Evolutionary conservation across 208 protist genomes (phyloP).

Genomic region (Acanthamoeba lenticulata): DNA sequence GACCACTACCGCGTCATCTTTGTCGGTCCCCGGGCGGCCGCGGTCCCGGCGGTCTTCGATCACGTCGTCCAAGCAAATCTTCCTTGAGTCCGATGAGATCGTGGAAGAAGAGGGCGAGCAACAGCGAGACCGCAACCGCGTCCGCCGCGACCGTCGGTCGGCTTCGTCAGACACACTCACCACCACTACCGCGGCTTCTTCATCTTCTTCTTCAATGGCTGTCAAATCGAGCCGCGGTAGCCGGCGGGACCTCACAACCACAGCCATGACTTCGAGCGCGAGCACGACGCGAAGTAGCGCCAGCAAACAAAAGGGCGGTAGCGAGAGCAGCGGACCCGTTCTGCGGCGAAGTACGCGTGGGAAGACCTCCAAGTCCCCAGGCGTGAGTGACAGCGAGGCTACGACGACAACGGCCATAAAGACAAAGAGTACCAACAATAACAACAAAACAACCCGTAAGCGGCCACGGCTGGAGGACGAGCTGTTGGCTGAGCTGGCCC

Average conservation of each 20-base stretch:
- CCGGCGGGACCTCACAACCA: not conserved
- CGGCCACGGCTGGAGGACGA: constrained; percentile 16
- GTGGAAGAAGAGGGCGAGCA: constrained; percentile 3
- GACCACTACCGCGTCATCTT: not conserved
- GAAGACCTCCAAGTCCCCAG: too few relatives aligned
- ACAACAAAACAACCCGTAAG: not conserved
- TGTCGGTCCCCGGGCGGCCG: not conserved
- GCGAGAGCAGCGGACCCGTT: too few relatives aligned
- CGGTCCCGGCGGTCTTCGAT: not conserved
- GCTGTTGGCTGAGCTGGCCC: not conserved
- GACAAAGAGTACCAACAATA: not conserved
- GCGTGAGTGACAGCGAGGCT: not conserved
- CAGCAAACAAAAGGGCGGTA: not conserved
- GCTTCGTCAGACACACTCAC: not conserved
- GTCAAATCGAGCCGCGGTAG: too few relatives aligned
- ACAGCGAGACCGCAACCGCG: not conserved
- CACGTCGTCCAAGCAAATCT: constrained; percentile 20
- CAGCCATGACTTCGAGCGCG: not conserved
- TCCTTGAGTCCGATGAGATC: constrained; percentile 40
- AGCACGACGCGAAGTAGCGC: not conserved
- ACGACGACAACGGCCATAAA: not conserved
- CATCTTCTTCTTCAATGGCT: too few relatives aligned
- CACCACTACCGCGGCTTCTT: too few relatives aligned
- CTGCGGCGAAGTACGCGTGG: too few relatives aligned
- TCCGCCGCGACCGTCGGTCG: not conserved